Base-by-base conservation (phyloP, 1,139 yeast species). In the Pichia sp. region DNA sequence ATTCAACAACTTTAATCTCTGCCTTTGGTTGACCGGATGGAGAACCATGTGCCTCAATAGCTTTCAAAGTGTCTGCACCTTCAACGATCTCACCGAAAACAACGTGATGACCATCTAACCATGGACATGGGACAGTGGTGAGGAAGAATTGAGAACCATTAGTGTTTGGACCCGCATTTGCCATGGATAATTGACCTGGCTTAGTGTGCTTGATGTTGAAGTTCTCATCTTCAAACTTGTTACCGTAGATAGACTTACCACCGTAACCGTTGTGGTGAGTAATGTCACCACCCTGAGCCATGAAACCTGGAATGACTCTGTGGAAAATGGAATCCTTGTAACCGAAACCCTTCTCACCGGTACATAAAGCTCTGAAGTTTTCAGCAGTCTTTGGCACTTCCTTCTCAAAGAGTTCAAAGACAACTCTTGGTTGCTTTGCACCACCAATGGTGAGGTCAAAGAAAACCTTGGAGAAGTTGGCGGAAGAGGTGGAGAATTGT, bases 381-480 rank as follows among this genome's bases (percentile, higher is more conserved):
- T 73, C 79, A 47, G 77, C 66, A 42, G 80, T 74, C 65, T 73
- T 73, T 56, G 80, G 79, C 31, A 72, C 77, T 49, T 69, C 68
- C 48, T 73, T 75, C 57, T 69, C 67, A 64, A 69, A 74, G 52
- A 74, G 65, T 50, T 74, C 56, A 38, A 59, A 56, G 16, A 56
- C 58, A 29, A 59, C 52, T 46, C 59, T 50, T 45, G 60, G 60
- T 46, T 55, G 58, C 33, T 52, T 50, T 62, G 53, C 55, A 55
- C 85, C 84, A 61, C 75, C 72, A 49, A 80, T 80, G 52, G 87
- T 66, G 55, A 80, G 69, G 61, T 83, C 93, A 64, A 84, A 84
- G 74, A 65, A 84, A 55, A 82, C 88, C 51, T 66, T 66, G 44
- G 59, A 57, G 17, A 66, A 62, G 19, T 52, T 49, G 27, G 52